Evolutionary conservation across 2,329 filamentous ascomycete genomes (phyloP), one percentile per base, ranked within the genome.

Genomic region (Xylariaceae sp.): DNA sequence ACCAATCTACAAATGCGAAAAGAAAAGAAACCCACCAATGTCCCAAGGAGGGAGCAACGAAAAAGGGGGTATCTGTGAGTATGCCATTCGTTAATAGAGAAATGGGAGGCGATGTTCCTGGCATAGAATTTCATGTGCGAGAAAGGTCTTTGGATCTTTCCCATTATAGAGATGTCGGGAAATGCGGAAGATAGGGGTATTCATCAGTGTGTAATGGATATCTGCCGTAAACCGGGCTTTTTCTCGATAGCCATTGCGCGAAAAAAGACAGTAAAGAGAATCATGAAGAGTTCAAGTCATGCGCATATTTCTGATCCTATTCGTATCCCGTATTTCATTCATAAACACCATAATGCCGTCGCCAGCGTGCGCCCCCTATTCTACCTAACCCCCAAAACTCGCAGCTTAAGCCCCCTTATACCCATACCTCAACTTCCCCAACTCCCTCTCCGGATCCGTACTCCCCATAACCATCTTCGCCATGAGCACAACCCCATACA

Each of bases 401-500:
- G 34, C 34, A 11, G 6, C 15, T 62, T 42, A 70, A 53, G 86
- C 87, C 2, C 87, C 87, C 69, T 88, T 90, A 69, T 84, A 88
- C 56, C 80, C 78, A 74, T 90, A 89, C 71, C 76, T 83, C 68
- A 90, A 75, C 56, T 74, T 76, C 53, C 80, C 76, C 66, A 92
- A 73, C 68, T 88, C 88, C 62, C 77, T 75, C 68, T 83, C 85
- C 4, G 89, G 82, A 73, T 92, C 87, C 7, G 92, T 82, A 52
- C 84, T 80, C 2, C 81, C 80, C 81, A 92, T 86, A 68, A 88
- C 78, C 55, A 82, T 74, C 73, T 90, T 86, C 35, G 84, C 83
- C 51, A 82, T 72, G 58, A 90, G 66, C 4, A 86, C 79, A 17
- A 88, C 77, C 0, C 65, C 78, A 67, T 89, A 86, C 1, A 91